Conservation (phyloP, 2,329 filamentous ascomycete species). For the Erysiphe pulchra region DNA sequence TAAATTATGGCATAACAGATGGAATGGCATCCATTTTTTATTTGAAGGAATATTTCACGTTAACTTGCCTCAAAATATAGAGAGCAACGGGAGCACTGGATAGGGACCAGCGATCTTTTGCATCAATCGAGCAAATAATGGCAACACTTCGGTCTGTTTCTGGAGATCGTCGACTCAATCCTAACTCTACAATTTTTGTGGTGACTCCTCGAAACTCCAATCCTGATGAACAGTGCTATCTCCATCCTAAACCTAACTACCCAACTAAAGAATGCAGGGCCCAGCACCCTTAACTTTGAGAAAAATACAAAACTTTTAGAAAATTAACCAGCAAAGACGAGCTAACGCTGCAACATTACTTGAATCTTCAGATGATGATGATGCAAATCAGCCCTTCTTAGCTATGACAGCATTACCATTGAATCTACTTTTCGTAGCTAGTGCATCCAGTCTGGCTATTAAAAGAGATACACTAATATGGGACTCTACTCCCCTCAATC, state of each 20-base stretch:
- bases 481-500: neutral
- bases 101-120: neutral
- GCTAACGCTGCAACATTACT: neutral
- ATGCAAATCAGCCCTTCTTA: neutral
- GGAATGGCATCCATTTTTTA: neutral
- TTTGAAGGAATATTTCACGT: neutral
- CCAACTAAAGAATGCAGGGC: neutral
- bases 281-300: neutral
- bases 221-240: neutral
- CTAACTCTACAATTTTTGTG: neutral
- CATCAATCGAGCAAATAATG: neutral
- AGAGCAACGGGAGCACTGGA: neutral
- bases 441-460: neutral
- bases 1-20: neutral
- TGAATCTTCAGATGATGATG: neutral
- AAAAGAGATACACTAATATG: neutral
- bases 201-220: neutral
- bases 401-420: slow-evolving; percentile 1
- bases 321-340: neutral
- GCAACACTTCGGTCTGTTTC: neutral
- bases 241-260: neutral
- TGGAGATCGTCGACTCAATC: neutral
- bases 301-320: neutral
- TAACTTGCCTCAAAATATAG: neutral
- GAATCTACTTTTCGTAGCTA: neutral